Percentiles rank a stretch among this genome's conserved stretches.
These are phyloP conservation scores for Parmelia sp. DNA, from an alignment of 495 filamentous ascomycete species.

Conservation along the genomic window DNA sequence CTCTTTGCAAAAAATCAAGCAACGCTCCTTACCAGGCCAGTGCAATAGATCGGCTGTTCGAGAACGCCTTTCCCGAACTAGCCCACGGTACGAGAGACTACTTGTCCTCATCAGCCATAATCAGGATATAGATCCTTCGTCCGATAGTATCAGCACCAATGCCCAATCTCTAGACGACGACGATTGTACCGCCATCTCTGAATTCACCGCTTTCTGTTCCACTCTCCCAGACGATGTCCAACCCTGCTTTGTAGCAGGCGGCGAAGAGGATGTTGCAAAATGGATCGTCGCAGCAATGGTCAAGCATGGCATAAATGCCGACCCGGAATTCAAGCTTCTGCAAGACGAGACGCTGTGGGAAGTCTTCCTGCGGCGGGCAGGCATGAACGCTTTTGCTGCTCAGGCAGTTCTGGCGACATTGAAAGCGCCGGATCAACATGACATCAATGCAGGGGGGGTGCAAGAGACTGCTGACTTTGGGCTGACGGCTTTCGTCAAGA, in stretches of 20 bases:
- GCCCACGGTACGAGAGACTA: conserved; percentile 60
- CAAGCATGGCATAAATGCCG: conserved; percentile 19
- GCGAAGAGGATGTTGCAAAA: conserved; percentile 47
- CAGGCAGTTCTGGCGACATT: conserved; percentile 56
- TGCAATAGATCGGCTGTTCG: conserved; percentile 43
- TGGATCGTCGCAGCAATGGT: conserved; percentile 51
- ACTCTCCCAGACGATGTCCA: conserved; percentile 37
- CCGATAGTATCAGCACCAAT: conserved; percentile 32
- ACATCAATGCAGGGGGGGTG: conserved; percentile 1
- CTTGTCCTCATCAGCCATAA: conserved; percentile 62
- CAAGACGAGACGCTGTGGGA: conserved; percentile 61
- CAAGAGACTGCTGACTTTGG: conserved; percentile 33
- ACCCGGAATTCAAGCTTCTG: conserved; percentile 13
- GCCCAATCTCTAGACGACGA: conserved; percentile 31
- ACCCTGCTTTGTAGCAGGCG: conserved; percentile 52
- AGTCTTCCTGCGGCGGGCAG: conserved; percentile 61
- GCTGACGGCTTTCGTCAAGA: conserved; percentile 51
- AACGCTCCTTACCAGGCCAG: conserved; percentile 60
- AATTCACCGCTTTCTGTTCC: conserved; percentile 48
- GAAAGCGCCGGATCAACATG: conserved; percentile 33
- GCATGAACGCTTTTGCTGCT: conserved; percentile 76
- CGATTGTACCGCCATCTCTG: conserved; percentile 48
- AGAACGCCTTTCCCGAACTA: conserved; percentile 49
- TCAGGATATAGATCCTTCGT: conserved; percentile 19
- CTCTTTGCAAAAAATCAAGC: conserved; percentile 66